Percentiles rank a stretch among this genome's conserved stretches.
phyloP scores from a whole-genome alignment of 208 protist species.

The Porcisia deanei region DNA sequence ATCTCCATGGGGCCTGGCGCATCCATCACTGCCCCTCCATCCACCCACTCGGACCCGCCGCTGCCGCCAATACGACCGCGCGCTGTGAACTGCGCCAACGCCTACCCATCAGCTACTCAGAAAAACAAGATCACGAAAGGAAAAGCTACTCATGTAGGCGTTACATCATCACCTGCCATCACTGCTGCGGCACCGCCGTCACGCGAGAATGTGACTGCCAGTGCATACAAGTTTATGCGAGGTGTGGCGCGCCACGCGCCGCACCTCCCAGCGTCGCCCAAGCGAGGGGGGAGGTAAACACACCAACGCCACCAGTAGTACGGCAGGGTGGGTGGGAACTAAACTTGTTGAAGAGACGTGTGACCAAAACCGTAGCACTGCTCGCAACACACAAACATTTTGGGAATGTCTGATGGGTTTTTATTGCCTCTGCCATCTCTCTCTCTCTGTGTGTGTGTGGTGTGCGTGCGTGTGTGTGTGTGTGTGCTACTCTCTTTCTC shows the following conservation, averaged over 20 bases:
- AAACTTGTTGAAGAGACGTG: background rate
- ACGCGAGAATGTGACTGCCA: background rate
- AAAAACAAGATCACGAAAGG: background rate
- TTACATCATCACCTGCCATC: background rate
- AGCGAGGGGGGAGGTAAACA: background rate
- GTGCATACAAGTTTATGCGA: background rate
- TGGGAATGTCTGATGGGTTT: background rate
- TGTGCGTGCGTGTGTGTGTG: slow-evolving; percentile 8
- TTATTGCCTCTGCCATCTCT: background rate
- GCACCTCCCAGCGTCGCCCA: slow-evolving; percentile 2
- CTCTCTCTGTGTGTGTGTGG: background rate
- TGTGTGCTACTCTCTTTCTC: background rate
- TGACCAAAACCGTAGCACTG: background rate
- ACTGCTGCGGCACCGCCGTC: background rate
- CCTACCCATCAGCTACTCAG: background rate
- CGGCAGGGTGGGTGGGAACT: background rate
- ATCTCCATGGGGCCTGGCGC: background rate
- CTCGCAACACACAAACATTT: background rate
- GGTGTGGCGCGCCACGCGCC: background rate
- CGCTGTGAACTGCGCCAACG: background rate
- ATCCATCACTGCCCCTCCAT: background rate
- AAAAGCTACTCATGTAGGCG: background rate
- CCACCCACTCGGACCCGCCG: background rate
- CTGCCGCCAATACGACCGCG: slow-evolving; percentile 1
- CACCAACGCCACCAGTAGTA: slow-evolving; percentile 1